Evolutionary conservation across 129 eudicot species (phyloP), one percentile per base, ranked within the genome.

Genomic region (Cynara cardunculus): DNA sequence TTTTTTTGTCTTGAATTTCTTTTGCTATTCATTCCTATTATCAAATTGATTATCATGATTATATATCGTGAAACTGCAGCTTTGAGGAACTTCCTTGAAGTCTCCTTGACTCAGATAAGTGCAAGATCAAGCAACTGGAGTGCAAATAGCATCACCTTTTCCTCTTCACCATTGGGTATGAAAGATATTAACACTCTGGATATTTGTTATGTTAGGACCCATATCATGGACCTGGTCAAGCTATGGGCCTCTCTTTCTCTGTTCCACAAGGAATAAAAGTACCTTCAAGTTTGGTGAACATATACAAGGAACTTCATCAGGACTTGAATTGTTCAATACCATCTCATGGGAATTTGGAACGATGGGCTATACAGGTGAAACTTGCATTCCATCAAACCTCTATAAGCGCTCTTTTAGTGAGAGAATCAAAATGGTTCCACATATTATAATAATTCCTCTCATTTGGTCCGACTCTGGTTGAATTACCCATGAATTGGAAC

Each of bases 201-300:
- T 18, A 41, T 24, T 41, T 75, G 27, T 41, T 25, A 44, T 68
- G 4, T 80, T 85, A 94, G 99, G 99, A 94, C 74, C 99, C 99
- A 32, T 95, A 95, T 77, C 99, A 95, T 78, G 99, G 97, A 76
- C 99, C 97, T 13, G 97, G 99, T 78, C 99, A 95, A 78, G 99
- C 99, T 72, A 95, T 95, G 99, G 99, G 99, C 25, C 97, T 95
- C 81, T 89, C 99, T 39, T 95, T 95, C 75, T 95, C 99, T 30
- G 99, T 95, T 35, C 99, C 99, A 1, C 81, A 90, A 75, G 91
- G 94, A 62, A 82, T 95, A 21, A 95, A 84, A 82, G 82, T 90
- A 64, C 99, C 99, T 68, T 95, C 99, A 53, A 95, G 99, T 85
- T 87, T 95, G 81, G 77, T 77, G 71, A 95, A 95, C 89, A 95